phyloP scores from a whole-genome alignment of 352 stramenopile genomes.

The Phytophthora litchii region DNA sequence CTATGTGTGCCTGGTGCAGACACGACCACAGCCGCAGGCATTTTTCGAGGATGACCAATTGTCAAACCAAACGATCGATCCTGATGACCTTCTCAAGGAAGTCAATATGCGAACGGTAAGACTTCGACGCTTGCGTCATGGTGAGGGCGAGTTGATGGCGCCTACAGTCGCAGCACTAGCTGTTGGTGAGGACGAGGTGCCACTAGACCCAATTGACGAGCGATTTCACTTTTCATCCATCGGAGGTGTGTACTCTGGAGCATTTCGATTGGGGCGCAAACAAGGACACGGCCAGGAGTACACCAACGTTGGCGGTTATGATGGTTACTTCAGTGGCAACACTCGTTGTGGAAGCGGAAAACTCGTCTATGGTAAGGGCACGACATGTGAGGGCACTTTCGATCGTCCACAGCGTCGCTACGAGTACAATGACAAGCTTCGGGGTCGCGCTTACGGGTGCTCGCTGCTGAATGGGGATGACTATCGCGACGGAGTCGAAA shows the following conservation, averaged over 20 bases:
- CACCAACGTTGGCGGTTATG: constrained; percentile 68
- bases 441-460: constrained; percentile 32
- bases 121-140: constrained; percentile 59
- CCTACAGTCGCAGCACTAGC: constrained; percentile 14
- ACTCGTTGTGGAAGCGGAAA: constrained; percentile 47
- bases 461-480: constrained; percentile 58
- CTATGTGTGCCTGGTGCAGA: constrained; percentile 64
- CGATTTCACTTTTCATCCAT: constrained; percentile 75
- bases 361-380: constrained; percentile 68
- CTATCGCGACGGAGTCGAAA: constrained; percentile 58
- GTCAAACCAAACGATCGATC: constrained; percentile 50
- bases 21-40: constrained; percentile 50
- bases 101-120: constrained; percentile 72
- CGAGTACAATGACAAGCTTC: constrained; percentile 48
- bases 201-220: constrained; percentile 52
- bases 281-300: constrained; percentile 64
- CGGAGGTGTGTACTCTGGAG: constrained; percentile 55
- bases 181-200: constrained; percentile 18
- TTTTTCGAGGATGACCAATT: constrained; percentile 69
- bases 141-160: constrained; percentile 50
- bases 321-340: constrained; percentile 61
- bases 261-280: constrained; percentile 56
- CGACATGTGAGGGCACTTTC: constrained; percentile 51
- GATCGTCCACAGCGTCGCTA: constrained; percentile 48
- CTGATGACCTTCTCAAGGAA: constrained; percentile 54